Conservation (phyloP, 257 asterid species). For the Rehmannia glutinosa region DNA sequence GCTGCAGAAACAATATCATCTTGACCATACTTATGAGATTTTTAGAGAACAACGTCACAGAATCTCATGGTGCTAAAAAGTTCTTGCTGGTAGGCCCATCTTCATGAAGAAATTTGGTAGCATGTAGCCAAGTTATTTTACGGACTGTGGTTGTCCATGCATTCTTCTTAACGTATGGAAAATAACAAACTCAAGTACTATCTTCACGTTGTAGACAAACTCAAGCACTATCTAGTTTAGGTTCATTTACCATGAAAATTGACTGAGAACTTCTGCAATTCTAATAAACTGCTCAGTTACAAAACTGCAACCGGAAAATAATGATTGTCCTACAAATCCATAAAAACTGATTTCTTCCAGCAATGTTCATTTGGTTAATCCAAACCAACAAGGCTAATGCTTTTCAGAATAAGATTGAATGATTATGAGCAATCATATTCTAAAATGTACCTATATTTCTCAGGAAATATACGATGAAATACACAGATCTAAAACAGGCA, state of each 20-base stretch:
- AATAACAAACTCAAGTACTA: background rate
- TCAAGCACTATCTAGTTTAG: background rate
- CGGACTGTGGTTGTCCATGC: too few relatives aligned
- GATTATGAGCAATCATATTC: background rate
- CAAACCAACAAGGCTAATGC: background rate
- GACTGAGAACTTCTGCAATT: slow-evolving; percentile 2
- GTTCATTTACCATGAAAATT: background rate
- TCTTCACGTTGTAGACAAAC: background rate
- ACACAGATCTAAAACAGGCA: background rate
- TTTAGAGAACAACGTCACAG: background rate
- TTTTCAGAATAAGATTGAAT: background rate
- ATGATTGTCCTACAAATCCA: background rate
- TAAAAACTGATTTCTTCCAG: background rate
- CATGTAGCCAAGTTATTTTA: too few relatives aligned
- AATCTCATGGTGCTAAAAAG: background rate
- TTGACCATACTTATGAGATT: background rate
- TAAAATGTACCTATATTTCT: background rate
- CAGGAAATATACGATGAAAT: background rate
- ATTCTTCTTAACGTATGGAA: background rate
- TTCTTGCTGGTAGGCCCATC: too few relatives aligned
- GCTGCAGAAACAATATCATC: slow-evolving; percentile 14
- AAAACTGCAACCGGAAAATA: background rate
- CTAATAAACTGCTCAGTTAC: background rate
- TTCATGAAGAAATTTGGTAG: too few relatives aligned
- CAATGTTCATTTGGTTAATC: background rate